These are phyloP conservation scores for Verticillium isaacii DNA, from an alignment of 2,329 filamentous ascomycete species.

Conservation along the genomic window DNA sequence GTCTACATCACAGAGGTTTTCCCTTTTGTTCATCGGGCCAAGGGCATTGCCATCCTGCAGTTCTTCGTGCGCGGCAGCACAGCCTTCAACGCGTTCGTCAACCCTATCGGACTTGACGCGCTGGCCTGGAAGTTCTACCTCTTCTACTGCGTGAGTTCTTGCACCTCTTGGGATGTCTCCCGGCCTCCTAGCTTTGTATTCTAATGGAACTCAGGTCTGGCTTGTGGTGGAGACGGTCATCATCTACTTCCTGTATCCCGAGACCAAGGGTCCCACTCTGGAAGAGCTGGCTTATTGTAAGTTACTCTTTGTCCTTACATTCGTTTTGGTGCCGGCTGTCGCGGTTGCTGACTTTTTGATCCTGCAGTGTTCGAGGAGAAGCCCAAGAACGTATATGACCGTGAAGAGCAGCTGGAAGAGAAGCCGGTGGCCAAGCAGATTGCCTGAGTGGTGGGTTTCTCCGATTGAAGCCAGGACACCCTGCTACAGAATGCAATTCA, in stretches of 20 bases:
- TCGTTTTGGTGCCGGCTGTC: no score
- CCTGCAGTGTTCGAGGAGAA: background rate
- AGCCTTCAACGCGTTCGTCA: slow-evolving; percentile 24
- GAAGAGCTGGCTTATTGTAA: slow-evolving; percentile 50
- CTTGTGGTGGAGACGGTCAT: slow-evolving; percentile 5
- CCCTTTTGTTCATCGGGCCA: slow-evolving; percentile 45
- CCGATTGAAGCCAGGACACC: no score
- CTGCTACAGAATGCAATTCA: no score
- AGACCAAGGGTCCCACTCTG: slow-evolving; percentile 60
- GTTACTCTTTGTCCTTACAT: background rate
- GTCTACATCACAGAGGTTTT: slow-evolving; percentile 49
- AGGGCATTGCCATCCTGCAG: slow-evolving; percentile 34
- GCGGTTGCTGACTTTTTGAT: background rate
- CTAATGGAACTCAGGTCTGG: slow-evolving; percentile 16
- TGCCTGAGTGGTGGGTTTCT: background rate
- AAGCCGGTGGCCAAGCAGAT: background rate
- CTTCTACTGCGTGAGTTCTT: slow-evolving; percentile 35
- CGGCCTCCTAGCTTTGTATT: slow-evolving; percentile 30
- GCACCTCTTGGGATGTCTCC: slow-evolving; percentile 19
- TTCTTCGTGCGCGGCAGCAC: slow-evolving; percentile 17
- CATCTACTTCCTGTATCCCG: slow-evolving; percentile 51
- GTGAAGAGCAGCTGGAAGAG: background rate
- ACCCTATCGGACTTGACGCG: slow-evolving; percentile 44
- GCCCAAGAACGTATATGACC: background rate
- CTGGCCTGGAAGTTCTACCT: slow-evolving; percentile 54